phyloP scores from a whole-genome alignment of 2,329 filamentous ascomycete species.

The Hypoxylon sp. region DNA sequence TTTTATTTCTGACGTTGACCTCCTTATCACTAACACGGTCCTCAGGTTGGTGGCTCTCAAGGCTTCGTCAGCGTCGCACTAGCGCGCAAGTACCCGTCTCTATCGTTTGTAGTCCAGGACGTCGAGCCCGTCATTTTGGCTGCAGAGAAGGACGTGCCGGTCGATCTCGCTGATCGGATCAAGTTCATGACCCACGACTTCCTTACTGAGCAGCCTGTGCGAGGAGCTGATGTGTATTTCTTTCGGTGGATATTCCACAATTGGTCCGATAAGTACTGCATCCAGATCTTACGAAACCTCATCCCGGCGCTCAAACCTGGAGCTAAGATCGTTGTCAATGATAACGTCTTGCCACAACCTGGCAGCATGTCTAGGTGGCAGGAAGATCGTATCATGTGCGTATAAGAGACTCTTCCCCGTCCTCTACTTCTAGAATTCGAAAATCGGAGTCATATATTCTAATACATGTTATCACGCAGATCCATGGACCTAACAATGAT shows the following conservation, averaged over 20 bases:
- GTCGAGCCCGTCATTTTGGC: constrained; percentile 31
- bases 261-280: constrained; percentile 58
- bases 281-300: constrained; percentile 55
- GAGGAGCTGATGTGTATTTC: constrained; percentile 59
- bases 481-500: not conserved
- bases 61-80: constrained; percentile 36
- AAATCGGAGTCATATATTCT: not conserved
- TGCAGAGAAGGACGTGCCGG: constrained; percentile 19
- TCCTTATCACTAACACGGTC: too few species aligned
- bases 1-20: not conserved
- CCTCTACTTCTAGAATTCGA: too few species aligned
- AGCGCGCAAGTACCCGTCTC: constrained; percentile 24
- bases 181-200: constrained; percentile 59
- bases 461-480: not conserved
- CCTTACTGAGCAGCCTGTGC: constrained; percentile 58
- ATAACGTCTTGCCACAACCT: constrained; percentile 23
- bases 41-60: constrained; percentile 42
- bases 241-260: constrained; percentile 63
- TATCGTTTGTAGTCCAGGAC: constrained; percentile 53
- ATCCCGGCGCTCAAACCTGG: constrained; percentile 58
- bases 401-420: not conserved
- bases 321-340: constrained; percentile 52
- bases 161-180: constrained; percentile 31
- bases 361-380: constrained; percentile 22
- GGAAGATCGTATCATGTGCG: constrained; percentile 33